phyloP scores from a whole-genome alignment of 148 eudicot species.

The Amaranthus hypochondriacus region DNA sequence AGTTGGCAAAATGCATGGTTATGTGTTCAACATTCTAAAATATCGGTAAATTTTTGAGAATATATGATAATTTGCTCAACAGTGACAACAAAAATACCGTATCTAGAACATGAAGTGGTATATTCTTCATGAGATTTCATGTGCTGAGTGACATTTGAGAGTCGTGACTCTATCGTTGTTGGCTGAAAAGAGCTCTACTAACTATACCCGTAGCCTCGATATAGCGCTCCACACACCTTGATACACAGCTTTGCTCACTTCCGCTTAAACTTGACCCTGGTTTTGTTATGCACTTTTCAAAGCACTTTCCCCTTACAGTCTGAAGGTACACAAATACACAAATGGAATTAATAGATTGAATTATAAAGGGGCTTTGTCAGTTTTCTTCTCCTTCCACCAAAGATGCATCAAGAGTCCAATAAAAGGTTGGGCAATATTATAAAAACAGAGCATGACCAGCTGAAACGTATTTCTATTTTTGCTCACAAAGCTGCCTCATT shows the following conservation, averaged over 20 bases:
- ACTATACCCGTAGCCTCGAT: conserved; percentile 83
- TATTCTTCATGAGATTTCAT: conserved; percentile 1
- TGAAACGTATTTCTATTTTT: not conserved
- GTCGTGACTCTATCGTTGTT: not conserved
- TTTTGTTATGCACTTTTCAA: conserved; percentile 79
- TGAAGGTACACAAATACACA: conserved; percentile 17
- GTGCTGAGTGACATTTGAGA: not conserved
- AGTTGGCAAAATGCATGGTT: not conserved
- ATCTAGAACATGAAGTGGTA: not conserved
- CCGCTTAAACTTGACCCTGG: conserved; percentile 83
- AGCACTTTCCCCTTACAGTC: conserved; percentile 85
- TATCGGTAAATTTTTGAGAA: not conserved
- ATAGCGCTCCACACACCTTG: conserved; percentile 89
- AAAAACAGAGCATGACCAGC: not conserved
- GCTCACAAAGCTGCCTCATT: not conserved
- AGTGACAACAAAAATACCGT: conserved; percentile 4
- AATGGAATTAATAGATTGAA: not conserved
- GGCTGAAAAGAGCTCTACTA: conserved; percentile 54
- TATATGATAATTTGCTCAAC: not conserved
- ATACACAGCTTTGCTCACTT: conserved; percentile 73
- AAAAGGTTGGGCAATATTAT: not conserved
- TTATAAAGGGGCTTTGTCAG: not conserved
- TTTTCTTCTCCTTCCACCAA: not conserved
- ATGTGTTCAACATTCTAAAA: not conserved
- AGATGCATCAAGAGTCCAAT: not conserved